A percentile compares a stretch with the other conserved stretches of the same genome.
Evolutionary conservation across 345 rosid genomes (phyloP).

Genomic region (Eucalyptus paniculata): DNA sequence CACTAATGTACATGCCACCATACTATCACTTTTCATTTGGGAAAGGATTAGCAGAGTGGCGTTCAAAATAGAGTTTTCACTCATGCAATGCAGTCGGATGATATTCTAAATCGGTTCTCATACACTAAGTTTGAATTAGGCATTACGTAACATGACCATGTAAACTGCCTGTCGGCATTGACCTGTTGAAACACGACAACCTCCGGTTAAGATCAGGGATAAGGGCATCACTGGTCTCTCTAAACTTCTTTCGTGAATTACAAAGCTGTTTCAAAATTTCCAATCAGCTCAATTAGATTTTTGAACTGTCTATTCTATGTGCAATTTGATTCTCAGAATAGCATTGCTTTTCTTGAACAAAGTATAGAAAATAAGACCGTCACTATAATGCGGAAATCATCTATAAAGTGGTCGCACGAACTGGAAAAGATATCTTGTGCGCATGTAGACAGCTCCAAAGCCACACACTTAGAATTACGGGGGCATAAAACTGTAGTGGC

Average conservation of each 20-base stretch:
- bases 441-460: not conserved
- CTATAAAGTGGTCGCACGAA: not conserved
- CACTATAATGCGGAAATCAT: not conserved
- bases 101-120: not conserved
- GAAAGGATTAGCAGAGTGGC: not conserved
- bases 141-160: not conserved
- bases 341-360: not conserved
- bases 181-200: not conserved
- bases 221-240: not conserved
- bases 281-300: not conserved
- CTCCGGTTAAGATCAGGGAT: not conserved
- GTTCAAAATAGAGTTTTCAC: not conserved
- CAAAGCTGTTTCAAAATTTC: not conserved
- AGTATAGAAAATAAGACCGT: not conserved
- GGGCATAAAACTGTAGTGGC: not conserved
- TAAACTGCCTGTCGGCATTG: not conserved
- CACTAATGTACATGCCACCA: not conserved
- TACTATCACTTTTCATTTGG: not conserved
- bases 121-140: not conserved
- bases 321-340: not conserved
- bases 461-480: not conserved
- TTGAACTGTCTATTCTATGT: not conserved
- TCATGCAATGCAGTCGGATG: not conserved
- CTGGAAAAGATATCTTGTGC: not conserved
- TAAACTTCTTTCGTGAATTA: not conserved